Percentiles rank a stretch among this genome's conserved stretches.
phyloP scores from a whole-genome alignment of 306 rosid genomes.

The Betula pendula region DNA sequence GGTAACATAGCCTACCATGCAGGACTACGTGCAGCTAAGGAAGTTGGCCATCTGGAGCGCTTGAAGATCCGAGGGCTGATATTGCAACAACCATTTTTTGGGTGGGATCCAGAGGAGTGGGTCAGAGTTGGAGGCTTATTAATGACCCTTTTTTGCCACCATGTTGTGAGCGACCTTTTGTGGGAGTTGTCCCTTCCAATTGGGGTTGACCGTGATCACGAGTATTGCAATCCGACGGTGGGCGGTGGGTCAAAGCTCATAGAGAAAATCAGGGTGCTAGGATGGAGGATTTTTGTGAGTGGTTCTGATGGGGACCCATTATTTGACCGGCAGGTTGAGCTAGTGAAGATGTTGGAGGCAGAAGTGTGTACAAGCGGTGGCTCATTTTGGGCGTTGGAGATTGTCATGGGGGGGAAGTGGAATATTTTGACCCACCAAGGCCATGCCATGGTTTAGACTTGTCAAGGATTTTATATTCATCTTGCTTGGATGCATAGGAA shows the following conservation, averaged over 20 bases:
- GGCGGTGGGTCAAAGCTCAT: too few relatives aligned
- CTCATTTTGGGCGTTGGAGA: constrained; percentile 38
- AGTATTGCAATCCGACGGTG: too few relatives aligned
- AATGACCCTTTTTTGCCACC: constrained; percentile 22
- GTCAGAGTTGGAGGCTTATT: constrained; percentile 35
- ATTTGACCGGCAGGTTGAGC: constrained; percentile 44
- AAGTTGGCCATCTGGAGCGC: background rate
- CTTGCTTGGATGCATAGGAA: too few relatives aligned
- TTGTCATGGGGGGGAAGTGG: constrained; percentile 47
- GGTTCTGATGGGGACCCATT: too few relatives aligned
- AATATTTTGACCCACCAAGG: constrained; percentile 27
- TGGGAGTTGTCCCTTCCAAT: constrained; percentile 53
- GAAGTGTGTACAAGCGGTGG: constrained; percentile 37
- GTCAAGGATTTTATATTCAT: constrained; percentile 22
- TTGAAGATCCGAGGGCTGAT: constrained; percentile 45
- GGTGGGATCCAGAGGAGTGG: constrained; percentile 41
- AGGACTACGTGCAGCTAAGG: constrained; percentile 31
- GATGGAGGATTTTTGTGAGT: too few relatives aligned
- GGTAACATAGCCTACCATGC: constrained; percentile 50
- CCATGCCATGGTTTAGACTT: constrained; percentile 10
- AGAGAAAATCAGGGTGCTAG: too few relatives aligned
- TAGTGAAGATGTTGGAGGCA: constrained; percentile 35
- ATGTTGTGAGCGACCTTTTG: constrained; percentile 20
- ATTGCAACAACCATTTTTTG: constrained; percentile 47
- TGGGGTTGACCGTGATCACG: too few relatives aligned